Base-by-base conservation (phyloP, 305 asterid genomes). In the Caryopteris hybrid region DNA sequence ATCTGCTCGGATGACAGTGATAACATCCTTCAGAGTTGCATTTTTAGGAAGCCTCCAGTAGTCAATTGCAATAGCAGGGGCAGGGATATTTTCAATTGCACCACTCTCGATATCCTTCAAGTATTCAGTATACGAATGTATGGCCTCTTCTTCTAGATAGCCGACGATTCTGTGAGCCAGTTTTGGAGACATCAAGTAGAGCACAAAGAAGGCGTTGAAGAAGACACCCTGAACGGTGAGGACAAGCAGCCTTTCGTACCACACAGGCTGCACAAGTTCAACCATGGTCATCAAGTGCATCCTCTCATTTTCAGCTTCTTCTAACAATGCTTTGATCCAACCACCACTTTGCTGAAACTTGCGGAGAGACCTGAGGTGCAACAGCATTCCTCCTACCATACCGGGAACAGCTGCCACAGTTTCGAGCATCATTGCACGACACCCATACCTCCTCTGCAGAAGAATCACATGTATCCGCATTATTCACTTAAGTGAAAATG, bases 231-330 rank as follows among this genome's bases (percentile, higher is more conserved):
- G 97, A 16, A 91, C 99, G 0, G 85, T 62, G 54, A 93, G 89
- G 64, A 93, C 99, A 70, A 93, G 85, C 61, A 83, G 63, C 70
- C 99, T 82, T 70, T 93, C 99, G 4, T 93, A 86, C 99, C 97
- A 93, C 73, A 79, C 89, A 21, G 99, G 99, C 75, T 88, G 73
- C 72, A 93, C 96, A 41, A 93, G 96, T 79, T 93, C 99, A 33
- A 88, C 96, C 99, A 93, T 93, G 16, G 99, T 93, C 99, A 93
- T 93, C 68, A 93, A 79, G 76, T 93, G 99, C 97, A 93, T 93
- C 79, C 99, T 87, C 82, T 93, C 99, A 20, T 93, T 93, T 80
- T 93, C 99, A 13, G 99, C 99, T 81, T 93, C 99, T 77, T 93
- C 99, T 0, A 93, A 96, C 71, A 93, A 72, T 55, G 96, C 99